These are phyloP conservation scores for Sporisorium iseilematis-ciliati DNA, from an alignment of 1,284 basidiomycete species.

Conservation along the genomic window DNA sequence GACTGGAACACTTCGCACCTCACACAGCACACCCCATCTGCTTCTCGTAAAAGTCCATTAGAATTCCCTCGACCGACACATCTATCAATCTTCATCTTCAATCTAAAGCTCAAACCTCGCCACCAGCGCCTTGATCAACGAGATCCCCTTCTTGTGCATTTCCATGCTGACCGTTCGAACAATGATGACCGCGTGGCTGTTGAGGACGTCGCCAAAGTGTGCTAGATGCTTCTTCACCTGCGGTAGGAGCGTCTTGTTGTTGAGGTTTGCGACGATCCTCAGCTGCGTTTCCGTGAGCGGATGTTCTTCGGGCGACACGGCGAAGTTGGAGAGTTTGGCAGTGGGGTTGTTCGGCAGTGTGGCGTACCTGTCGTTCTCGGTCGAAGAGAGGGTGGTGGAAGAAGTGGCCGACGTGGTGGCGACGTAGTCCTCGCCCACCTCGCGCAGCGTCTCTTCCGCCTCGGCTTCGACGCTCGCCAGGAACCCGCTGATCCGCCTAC, in stretches of 20 bases:
- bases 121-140: conserved; percentile 24
- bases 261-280: conserved; percentile 39
- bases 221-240: conserved; percentile 49
- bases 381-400: conserved; percentile 1
- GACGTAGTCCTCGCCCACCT: conserved; percentile 34
- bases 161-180: conserved; percentile 36
- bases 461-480: conserved; percentile 24
- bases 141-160: conserved; percentile 35
- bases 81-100: too few species aligned
- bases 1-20: too few species aligned
- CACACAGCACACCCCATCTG: too few species aligned
- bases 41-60: too few species aligned
- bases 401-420: background rate
- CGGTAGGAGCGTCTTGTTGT: conserved; percentile 31
- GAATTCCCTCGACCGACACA: too few species aligned
- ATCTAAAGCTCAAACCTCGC: conserved; percentile 23
- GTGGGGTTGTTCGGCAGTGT: conserved; percentile 16
- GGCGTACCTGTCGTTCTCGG: conserved; percentile 2
- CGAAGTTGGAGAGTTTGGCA: background rate
- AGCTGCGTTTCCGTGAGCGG: conserved; percentile 31
- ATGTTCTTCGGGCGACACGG: conserved; percentile 3
- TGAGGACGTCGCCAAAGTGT: conserved; percentile 51
- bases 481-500: conserved; percentile 15
- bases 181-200: conserved; percentile 60
- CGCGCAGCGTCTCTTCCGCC: conserved; percentile 28